A percentile compares a stretch with the other conserved stretches of the same genome.
These are phyloP conservation scores for Phytophthora cactorum DNA, from an alignment of 352 stramenopile genomes.

Conservation along the genomic window DNA sequence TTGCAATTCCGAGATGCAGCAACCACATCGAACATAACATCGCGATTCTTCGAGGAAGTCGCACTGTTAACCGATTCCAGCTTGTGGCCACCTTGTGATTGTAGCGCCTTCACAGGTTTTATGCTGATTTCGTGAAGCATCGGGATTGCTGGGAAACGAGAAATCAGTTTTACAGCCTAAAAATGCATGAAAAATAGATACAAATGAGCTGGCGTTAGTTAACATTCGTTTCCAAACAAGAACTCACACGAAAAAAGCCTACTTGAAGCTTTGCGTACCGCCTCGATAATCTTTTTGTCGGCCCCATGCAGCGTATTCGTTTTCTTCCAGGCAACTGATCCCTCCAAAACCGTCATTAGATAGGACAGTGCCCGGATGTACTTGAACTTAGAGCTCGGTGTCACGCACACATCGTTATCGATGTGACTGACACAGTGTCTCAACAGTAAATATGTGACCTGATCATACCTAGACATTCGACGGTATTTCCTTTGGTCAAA, in stretches of 20 bases:
- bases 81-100: constrained; percentile 26
- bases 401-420: constrained; percentile 42
- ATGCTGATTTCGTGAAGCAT: constrained; percentile 58
- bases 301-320: constrained; percentile 34
- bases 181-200: neutral
- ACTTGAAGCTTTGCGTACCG: constrained; percentile 47
- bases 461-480: constrained; percentile 50
- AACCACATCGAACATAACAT: constrained; percentile 39
- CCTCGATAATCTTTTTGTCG: constrained; percentile 64
- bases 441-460: constrained; percentile 65
- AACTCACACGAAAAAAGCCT: constrained; percentile 14
- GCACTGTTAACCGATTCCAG: constrained; percentile 16
- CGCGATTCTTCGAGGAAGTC: constrained; percentile 24
- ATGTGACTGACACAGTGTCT: constrained; percentile 56
- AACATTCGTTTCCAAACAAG: neutral
- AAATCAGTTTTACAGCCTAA: constrained; percentile 50
- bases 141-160: constrained; percentile 55
- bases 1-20: constrained; percentile 34
- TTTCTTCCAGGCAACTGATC: constrained; percentile 33
- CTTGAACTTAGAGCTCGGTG: constrained; percentile 53
- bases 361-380: constrained; percentile 58
- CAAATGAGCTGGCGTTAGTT: constrained; percentile 6
- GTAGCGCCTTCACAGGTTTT: constrained; percentile 39
- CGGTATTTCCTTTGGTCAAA: neutral
- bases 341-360: constrained; percentile 56